Evolutionary conservation across 208 protist genomes (phyloP).

Genomic region (Vickermania spadyakhi): DNA sequence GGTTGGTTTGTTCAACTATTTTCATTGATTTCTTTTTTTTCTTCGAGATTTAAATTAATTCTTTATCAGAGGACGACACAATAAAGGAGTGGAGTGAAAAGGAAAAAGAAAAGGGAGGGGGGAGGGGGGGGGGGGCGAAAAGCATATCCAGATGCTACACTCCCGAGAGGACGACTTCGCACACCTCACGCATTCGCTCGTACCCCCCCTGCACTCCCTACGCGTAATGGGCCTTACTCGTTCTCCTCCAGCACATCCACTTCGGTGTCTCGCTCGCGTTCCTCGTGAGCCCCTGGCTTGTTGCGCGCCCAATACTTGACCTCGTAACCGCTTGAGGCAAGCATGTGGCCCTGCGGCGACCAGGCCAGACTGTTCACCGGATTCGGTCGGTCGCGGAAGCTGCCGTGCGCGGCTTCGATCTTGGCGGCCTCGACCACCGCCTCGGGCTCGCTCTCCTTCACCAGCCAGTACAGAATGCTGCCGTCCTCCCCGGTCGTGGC

Average conservation of each 20-base stretch:
- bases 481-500: slow-evolving; percentile 68
- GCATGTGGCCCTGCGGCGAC: slow-evolving; percentile 72
- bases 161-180: too few relatives aligned
- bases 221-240: neutral
- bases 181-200: too few relatives aligned
- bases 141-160: too few relatives aligned
- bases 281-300: slow-evolving; percentile 77
- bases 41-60: too few relatives aligned
- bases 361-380: slow-evolving; percentile 66
- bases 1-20: too few relatives aligned
- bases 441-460: slow-evolving; percentile 64
- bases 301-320: slow-evolving; percentile 86
- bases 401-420: slow-evolving; percentile 69
- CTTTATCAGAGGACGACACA: too few relatives aligned
- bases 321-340: slow-evolving; percentile 66
- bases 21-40: too few relatives aligned
- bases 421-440: slow-evolving; percentile 39
- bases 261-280: slow-evolving; percentile 52
- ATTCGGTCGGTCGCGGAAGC: slow-evolving; percentile 73
- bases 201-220: too few relatives aligned
- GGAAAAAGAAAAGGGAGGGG: too few relatives aligned
- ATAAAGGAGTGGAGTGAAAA: too few relatives aligned
- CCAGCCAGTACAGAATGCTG: slow-evolving; percentile 77
- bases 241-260: slow-evolving; percentile 56
- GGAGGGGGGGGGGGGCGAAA: too few relatives aligned